Percentiles rank a stretch among this genome's conserved stretches.
Evolutionary conservation across 192 early-diverging fungal species (phyloP).

Genomic region (Chytriomyces sp.): DNA sequence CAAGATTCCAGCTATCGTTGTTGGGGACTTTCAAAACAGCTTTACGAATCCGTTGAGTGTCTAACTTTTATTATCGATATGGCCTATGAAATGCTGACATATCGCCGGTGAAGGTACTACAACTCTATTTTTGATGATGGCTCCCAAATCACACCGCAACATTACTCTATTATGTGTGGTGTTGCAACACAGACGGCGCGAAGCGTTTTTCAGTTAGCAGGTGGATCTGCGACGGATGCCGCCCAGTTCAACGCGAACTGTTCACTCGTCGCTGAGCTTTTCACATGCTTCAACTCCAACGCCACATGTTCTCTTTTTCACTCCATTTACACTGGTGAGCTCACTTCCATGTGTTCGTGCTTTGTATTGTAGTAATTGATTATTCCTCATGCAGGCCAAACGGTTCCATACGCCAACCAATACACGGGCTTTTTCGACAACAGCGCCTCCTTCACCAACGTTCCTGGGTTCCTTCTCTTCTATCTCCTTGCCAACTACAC

Average conservation of each 20-base stretch:
- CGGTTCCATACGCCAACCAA: neutral
- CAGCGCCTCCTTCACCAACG: slow-evolving; percentile 5
- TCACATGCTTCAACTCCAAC: slow-evolving; percentile 69
- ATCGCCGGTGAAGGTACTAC: slow-evolving; percentile 51
- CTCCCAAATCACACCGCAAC: slow-evolving; percentile 33
- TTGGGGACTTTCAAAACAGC: slow-evolving; percentile 61
- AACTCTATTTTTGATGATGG: slow-evolving; percentile 67
- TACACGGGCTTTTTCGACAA: slow-evolving; percentile 7
- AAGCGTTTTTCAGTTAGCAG: slow-evolving; percentile 57
- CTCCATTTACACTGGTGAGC: slow-evolving; percentile 21
- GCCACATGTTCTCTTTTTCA: slow-evolving; percentile 53
- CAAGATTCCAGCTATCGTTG: slow-evolving; percentile 64
- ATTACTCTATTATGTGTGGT: slow-evolving; percentile 57
- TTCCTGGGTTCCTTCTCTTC: slow-evolving; percentile 11
- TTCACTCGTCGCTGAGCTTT: slow-evolving; percentile 47
- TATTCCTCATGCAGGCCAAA: neutral
- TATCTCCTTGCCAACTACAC: slow-evolving; percentile 33
- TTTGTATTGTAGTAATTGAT: neutral
- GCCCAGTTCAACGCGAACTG: slow-evolving; percentile 54
- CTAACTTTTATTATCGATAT: slow-evolving; percentile 7
- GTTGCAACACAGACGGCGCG: slow-evolving; percentile 63
- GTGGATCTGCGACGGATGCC: slow-evolving; percentile 48
- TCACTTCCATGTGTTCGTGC: neutral
- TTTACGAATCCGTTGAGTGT: slow-evolving; percentile 53
- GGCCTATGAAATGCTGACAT: neutral